Evolutionary conservation across 169 alveolate species (phyloP).

Genomic region (Eimeria maxima): DNA sequence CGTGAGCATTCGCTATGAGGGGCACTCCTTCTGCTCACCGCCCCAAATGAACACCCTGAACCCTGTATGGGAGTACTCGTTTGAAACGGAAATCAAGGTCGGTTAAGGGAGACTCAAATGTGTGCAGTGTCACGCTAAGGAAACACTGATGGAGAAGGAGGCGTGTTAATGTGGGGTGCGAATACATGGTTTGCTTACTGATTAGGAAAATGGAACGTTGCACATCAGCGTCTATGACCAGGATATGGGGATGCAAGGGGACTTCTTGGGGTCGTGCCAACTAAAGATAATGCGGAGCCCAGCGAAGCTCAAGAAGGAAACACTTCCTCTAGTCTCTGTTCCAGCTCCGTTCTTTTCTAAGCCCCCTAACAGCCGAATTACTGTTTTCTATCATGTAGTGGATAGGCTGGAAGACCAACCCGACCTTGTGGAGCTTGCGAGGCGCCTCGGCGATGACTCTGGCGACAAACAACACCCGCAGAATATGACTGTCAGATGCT

Average conservation of each 20-base stretch:
- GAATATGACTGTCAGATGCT: constrained; percentile 58
- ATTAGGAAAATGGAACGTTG: constrained; percentile 69
- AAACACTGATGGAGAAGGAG: not conserved
- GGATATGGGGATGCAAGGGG: constrained; percentile 71
- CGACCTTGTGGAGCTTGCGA: constrained; percentile 63
- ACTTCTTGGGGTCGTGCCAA: constrained; percentile 55
- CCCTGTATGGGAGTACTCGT: constrained; percentile 78
- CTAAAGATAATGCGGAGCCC: constrained; percentile 50
- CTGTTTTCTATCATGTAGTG: constrained; percentile 69
- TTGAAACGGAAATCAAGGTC: constrained; percentile 74
- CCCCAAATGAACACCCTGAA: constrained; percentile 76
- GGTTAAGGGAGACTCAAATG: not conserved
- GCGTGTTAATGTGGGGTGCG: not conserved
- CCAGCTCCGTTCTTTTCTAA: constrained; percentile 46
- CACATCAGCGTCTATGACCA: constrained; percentile 73
- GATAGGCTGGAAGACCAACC: constrained; percentile 78
- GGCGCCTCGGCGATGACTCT: constrained; percentile 64
- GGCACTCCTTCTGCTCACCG: constrained; percentile 58
- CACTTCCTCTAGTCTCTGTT: constrained; percentile 48
- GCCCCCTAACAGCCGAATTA: constrained; percentile 75
- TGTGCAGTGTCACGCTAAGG: not conserved
- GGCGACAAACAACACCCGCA: constrained; percentile 45
- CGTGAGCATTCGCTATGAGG: constrained; percentile 68
- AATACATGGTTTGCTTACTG: not conserved
- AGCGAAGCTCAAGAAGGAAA: constrained; percentile 58